A percentile compares a stretch with the other conserved stretches of the same genome.
These are phyloP conservation scores for Bifiguratus adelaidae DNA, from an alignment of 192 early-diverging fungal species.

Conservation along the genomic window DNA sequence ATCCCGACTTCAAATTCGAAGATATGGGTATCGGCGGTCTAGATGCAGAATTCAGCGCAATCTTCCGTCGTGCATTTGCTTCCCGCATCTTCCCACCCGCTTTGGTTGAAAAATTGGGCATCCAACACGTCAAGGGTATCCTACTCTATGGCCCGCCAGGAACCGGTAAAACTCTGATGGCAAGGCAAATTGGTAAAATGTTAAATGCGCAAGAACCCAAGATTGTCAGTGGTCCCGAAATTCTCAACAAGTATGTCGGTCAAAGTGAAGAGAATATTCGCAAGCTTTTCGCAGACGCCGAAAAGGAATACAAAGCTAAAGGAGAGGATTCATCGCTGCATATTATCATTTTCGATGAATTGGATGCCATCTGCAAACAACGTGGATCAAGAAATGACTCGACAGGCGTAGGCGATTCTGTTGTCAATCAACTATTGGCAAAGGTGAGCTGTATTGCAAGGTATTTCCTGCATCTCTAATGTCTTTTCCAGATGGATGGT, in stretches of 20 bases:
- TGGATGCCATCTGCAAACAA: conserved; percentile 98
- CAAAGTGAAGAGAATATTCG: conserved; percentile 95
- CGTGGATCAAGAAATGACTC: conserved; percentile 85
- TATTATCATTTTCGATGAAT: conserved; percentile 98
- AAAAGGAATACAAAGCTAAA: conserved; percentile 87
- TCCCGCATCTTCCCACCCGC: conserved; percentile 93
- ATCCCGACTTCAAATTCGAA: conserved; percentile 94
- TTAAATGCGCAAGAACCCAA: conserved; percentile 88
- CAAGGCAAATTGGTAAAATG: conserved; percentile 98
- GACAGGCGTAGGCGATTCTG: conserved; percentile 92
- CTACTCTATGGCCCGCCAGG: conserved; percentile 86
- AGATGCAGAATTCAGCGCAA: conserved; percentile 85
- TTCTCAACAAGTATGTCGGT: conserved; percentile 95
- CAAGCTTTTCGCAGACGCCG: conserved; percentile 91
- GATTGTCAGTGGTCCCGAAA: conserved; percentile 94
- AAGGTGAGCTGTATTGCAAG: conserved; percentile 43
- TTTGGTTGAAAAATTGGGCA: conserved; percentile 89
- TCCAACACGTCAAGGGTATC: conserved; percentile 90
- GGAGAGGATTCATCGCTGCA: conserved; percentile 87
- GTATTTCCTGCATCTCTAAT: too few relatives aligned
- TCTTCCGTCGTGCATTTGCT: conserved; percentile 95
- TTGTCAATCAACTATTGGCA: conserved; percentile 94
- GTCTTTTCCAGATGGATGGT: conserved; percentile 92
- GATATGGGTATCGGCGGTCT: conserved; percentile 98
- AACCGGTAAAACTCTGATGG: conserved; percentile 94